Percentiles rank a stretch among this genome's conserved stretches.
These are phyloP conservation scores for Miscanthus sacchariflorus DNA, from an alignment of 202 grass and related monocot species.

Conservation along the genomic window DNA sequence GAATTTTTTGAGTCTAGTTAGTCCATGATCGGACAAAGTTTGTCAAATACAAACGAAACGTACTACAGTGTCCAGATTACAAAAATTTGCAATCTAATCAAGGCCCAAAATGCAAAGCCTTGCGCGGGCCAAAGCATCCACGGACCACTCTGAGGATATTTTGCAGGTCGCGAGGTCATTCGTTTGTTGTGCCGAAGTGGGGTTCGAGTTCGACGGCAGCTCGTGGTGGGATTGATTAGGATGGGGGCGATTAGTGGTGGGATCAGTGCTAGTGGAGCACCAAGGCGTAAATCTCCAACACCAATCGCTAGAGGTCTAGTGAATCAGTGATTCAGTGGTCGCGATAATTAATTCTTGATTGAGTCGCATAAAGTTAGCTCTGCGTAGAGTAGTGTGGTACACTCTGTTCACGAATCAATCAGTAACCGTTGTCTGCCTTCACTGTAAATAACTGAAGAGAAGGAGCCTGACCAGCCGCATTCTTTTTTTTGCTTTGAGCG, in stretches of 20 bases:
- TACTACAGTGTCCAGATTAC: no score
- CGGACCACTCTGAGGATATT: no score
- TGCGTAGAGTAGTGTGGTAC: neutral
- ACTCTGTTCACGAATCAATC: neutral
- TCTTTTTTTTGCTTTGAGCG: conserved; percentile 7
- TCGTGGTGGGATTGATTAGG: conserved; percentile 13
- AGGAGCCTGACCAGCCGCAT: neutral
- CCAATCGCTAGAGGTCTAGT: neutral
- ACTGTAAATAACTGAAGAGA: neutral
- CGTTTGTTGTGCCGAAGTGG: neutral
- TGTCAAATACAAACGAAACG: no score
- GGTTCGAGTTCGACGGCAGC: neutral
- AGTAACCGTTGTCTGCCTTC: no score
- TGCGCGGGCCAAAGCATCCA: neutral
- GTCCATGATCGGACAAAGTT: no score
- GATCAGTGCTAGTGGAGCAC: conserved; percentile 38
- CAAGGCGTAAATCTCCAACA: neutral
- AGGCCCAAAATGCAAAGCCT: neutral
- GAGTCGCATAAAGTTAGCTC: neutral
- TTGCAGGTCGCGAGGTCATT: no score
- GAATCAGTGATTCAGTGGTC: neutral
- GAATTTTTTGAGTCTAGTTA: no score
- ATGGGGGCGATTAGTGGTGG: neutral
- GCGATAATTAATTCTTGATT: neutral
- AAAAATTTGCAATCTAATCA: no score